Evolutionary conservation across 352 stramenopile species (phyloP), one percentile per base, ranked within the genome.

Genomic region (Phytophthora agathidicida): DNA sequence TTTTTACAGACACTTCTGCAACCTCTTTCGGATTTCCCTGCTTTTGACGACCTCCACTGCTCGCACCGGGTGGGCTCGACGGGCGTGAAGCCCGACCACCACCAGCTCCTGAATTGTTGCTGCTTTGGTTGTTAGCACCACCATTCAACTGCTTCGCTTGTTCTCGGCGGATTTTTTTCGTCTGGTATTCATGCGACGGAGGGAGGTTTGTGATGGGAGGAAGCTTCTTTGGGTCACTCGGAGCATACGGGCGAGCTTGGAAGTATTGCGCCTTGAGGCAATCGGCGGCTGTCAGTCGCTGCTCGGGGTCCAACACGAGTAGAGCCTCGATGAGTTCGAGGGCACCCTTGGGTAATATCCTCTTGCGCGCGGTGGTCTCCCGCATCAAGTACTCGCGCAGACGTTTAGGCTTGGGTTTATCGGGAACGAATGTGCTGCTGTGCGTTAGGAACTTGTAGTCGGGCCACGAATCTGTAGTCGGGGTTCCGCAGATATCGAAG

Each of bases 181-280:
- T 94, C 60, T 96, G 87, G 36, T 94, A 94, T 57, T 96, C 87
- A 48, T 96, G 87, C 6, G 87, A 94, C 16, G 86, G 75, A 7
- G 83, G 83, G 5, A 94, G 51, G 53, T 94, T 94, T 7, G 71
- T 59, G 24, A 94, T 91, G 7, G 77, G 74, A 38, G 84, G 72
- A 3, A 96, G 54, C 11, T 69, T 80, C 56, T 79, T 80, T 0
- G 85, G 83, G 49, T 94, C 73, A 30, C 66, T 65, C 1, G 83
- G 83, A 2, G 81, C 72, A 39, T 75, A 84, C n/a, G 87, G 87
- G 1, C 86, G 72, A 9, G 67, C 56, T 31, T 89, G 80, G 75
- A 99, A 99, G 67, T 98, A 99, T 3, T 80, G 66, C 68, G 98
- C 90, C 42, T 96, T 88, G 30, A 99, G 66, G 17, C 94, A 96